Conservation (phyloP, 1,139 yeast genomes). For the Nakaseomyces nivariensis region DNA sequence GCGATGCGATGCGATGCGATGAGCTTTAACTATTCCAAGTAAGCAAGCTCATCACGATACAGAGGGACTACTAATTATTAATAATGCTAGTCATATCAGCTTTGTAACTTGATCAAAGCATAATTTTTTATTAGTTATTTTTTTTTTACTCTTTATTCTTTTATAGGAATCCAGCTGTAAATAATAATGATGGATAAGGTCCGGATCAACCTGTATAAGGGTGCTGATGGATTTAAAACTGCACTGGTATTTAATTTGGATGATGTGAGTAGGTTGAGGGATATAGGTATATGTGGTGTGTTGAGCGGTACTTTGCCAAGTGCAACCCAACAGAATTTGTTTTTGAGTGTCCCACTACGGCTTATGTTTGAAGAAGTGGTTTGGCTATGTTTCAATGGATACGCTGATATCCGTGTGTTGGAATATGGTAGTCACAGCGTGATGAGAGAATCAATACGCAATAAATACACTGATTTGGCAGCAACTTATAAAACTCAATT, state of each 20-base stretch:
- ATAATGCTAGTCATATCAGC: no score
- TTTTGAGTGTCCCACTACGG: conserved; percentile 73
- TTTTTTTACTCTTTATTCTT: no score
- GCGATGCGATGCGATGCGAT: neutral
- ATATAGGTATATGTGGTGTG: conserved; percentile 56
- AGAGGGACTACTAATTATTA: neutral
- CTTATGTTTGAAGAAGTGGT: conserved; percentile 64
- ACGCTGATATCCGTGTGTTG: conserved; percentile 30
- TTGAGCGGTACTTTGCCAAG: conserved; percentile 73
- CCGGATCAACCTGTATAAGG: neutral
- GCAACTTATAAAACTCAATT: conserved; percentile 10
- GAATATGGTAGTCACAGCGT: conserved; percentile 11
- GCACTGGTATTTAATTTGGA: conserved; percentile 43
- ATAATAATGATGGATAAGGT: neutral
- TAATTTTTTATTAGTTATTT: no score
- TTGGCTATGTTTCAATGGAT: conserved; percentile 45
- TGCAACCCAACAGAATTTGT: conserved; percentile 85
- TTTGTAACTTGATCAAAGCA: no score
- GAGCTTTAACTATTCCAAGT: neutral
- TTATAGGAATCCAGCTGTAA: no score
- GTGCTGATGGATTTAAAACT: neutral
- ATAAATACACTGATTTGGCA: conserved; percentile 8
- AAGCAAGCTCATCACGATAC: neutral
- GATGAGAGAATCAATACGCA: conserved; percentile 12
- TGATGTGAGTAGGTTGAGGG: conserved; percentile 45